A percentile compares a stretch with the other conserved stretches of the same genome.
phyloP scores from a whole-genome alignment of 139 green algal species.

The Micromonas commoda region DNA sequence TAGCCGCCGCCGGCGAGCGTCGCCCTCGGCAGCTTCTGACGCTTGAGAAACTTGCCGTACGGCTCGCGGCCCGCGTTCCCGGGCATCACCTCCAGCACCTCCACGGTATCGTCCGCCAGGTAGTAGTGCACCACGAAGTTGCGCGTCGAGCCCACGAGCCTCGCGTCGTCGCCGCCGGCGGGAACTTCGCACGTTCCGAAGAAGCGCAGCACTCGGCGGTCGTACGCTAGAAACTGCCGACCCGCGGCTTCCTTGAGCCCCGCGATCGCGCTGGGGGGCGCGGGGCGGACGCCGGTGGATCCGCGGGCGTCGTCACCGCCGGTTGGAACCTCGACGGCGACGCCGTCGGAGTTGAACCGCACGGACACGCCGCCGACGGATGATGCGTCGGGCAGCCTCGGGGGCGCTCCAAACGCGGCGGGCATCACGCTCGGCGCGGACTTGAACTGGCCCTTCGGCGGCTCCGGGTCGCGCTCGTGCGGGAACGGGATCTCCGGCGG shows the following conservation, averaged over 20 bases:
- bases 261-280: no score
- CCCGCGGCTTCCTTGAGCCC: neutral
- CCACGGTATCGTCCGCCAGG: constrained; percentile 82
- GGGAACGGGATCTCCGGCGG: constrained; percentile 5
- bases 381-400: no score
- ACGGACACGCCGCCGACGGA: no score
- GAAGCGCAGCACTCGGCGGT: constrained; percentile 73
- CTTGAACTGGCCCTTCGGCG: neutral
- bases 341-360: no score
- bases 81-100: constrained; percentile 73
- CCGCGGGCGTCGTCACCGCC: no score
- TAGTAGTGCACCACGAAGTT: constrained; percentile 88
- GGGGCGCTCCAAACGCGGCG: no score
- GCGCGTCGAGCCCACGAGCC: constrained; percentile 67
- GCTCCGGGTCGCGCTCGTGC: neutral
- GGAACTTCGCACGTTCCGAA: constrained; percentile 76
- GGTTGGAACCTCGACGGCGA: no score
- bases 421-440: no score
- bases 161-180: constrained; percentile 16
- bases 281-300: no score
- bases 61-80: constrained; percentile 31
- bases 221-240: neutral
- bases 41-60: constrained; percentile 3
- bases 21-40: neutral
- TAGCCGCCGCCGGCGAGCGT: no score